Evolutionary conservation across 176 grass and related monocot genomes (phyloP), one percentile per base, ranked within the genome.

Genomic region (Saccharum spontaneum): DNA sequence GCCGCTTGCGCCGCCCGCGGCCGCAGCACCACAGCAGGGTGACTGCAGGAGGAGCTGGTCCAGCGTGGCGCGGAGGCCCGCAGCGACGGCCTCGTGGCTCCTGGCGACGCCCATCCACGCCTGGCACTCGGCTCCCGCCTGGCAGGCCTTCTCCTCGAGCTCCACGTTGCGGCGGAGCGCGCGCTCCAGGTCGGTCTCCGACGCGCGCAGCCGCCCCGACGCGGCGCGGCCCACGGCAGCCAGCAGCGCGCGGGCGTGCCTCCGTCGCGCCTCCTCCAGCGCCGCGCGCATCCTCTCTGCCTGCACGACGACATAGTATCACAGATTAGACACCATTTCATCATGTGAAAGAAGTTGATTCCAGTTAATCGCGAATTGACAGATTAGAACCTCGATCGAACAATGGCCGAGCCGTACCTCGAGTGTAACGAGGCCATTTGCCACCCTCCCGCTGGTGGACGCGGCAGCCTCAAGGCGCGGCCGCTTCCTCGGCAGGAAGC

Each of bases 51-150:
- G 23, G 13, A 89, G 64, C 76, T 91, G 86, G 36, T 94, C 85
- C 3, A 94, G 81, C 12, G 85, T 78, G 15, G 89, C 61, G 50
- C 69, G 87, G 41, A 97, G 94, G 0, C 79, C 48, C 0, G 55
- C 11, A 14, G 84, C 87, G 63, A 86, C 40, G 17, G 86, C 89
- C 40, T 93, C 94, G 78, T 91, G 71, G 69, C 64, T 28, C 28
- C 28, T 28, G 28, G 28, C 28, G 28, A 28, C 28, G 28, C 28
- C 28, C 28, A 28, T 28, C 28, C 28, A 28, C 28, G 28, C 28
- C 28, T 28, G 28, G 28, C 28, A 28, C 28, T 28, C 28, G 28
- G 28, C 28, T 0, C 28, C 28, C 28, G 28, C 28, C 28, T 28
- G 28, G 28, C 28, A 1, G 28, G 28, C 28, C 28, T 28, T 28